Evolutionary conservation across 768 basidiomycete species (phyloP), one percentile per base, ranked within the genome.

Genomic region (Fomitopsis serialis): DNA sequence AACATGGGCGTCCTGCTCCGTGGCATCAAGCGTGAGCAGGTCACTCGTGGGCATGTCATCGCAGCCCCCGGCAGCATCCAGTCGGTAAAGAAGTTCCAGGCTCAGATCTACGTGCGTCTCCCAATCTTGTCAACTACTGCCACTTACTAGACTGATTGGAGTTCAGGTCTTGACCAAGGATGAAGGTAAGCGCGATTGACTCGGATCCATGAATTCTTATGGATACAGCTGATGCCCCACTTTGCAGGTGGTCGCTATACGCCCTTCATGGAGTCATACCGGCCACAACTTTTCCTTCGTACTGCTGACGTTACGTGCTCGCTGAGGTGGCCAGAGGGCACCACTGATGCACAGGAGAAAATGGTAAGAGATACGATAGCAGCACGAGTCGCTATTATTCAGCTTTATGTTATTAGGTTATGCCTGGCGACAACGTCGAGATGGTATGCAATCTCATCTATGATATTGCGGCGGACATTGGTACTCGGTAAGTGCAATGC

Each of bases 1-100:
- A 98, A 98, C 78, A 98, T 98, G 92, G 97, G 97, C 61, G 90
- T 88, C 52, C 79, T 99, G 35, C 85, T 99, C 44, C 92, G 97
- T 70, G 95, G 97, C 67, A 77, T 98, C 70, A 98, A 98, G 75
- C 88, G 96, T 58, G 97, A 98, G 67, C 93, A 98, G 72, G 76
- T 99, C 65, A 80, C 82, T 58, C 89, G 97, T 59, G 97, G 97
- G 43, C 92, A 95, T 68, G 88, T 98, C 53, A 81, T 99, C 66
- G 81, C 86, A 61, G 79, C 83, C 29, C 94, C 95, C 23, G 92
- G 92, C 32, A 81, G 90, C 8, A 91, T 98, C 74, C 96, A 94
- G 72, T 78, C 90, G n/a, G 86, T 89, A 62, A 94, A 89, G 77
- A 91, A 91, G 72, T 96, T 98, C 79, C 80, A 85, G 70, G 94